Base-by-base conservation (phyloP, 2,329 filamentous ascomycete species). In the Alternaria longipes region DNA sequence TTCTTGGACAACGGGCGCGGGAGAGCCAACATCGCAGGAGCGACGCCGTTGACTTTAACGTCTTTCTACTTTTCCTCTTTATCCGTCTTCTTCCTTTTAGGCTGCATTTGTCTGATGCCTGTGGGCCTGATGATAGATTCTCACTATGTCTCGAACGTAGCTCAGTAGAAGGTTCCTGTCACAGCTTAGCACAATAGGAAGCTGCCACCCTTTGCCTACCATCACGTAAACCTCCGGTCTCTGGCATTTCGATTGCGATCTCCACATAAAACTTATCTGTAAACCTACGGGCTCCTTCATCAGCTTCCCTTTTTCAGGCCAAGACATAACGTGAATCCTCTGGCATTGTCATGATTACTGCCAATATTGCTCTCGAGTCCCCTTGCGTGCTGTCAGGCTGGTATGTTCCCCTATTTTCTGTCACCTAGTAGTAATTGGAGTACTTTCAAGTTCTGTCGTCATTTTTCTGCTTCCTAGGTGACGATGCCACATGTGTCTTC, bases 81-180 rank as follows among this genome's bases (percentile, higher is more conserved):
- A 41, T 16, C 56, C 50, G 42, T 32, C 45, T 50, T 54, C 50
- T 53, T 40, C 49, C 55, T 44, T 36, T 54, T 32, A 38, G 41
- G 14, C 41, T 38, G 30, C 20, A 22, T 7, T 26, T 16, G 30
- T 46, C 22, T 20, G 22, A 24, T 32, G 28, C 38, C 9, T n/a
- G 52, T 54, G 16, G 41, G 40, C 46, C 46, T 49, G 18, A 32
- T 30, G 18, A 22, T n/a, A 9, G 30, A 8, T 8, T 54, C 36
- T 14, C 14, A 18, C 28, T 12, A 49, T 24, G 42, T 59, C 40
- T 47, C 32, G 18, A 59, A 42, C 45, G 32, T 28, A 47, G 7
- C 42, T 8, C 20, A 20, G 34, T 30, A 7, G 20, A 24, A 38
- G 16, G 6, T 11, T 36, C 16, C 30, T 36, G 40, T 20, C 32